phyloP scores from a whole-genome alignment of 441 rosid species.

The Gossypium aridum region DNA sequence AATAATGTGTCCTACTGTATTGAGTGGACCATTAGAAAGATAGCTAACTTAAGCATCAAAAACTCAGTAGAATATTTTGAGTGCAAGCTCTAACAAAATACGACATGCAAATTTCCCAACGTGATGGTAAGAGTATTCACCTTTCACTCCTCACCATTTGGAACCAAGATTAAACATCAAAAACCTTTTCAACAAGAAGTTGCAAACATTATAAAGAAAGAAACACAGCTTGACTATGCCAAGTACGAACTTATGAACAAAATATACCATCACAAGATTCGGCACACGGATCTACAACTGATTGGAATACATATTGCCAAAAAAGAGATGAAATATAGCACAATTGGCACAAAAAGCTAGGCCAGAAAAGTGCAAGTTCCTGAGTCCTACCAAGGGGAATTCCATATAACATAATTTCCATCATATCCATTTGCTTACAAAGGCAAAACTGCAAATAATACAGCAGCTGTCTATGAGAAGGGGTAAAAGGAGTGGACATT shows the following conservation, averaged over 20 bases:
- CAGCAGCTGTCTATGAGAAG: not conserved
- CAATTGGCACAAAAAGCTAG: not conserved
- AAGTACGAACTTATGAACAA: not conserved
- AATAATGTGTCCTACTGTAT: not conserved
- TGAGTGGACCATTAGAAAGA: not conserved
- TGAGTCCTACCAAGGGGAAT: not conserved
- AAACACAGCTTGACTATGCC: not conserved
- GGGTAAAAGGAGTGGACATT: not conserved
- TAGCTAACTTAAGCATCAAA: not conserved
- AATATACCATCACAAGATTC: not conserved
- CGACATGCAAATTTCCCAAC: not conserved
- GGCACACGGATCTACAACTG: not conserved
- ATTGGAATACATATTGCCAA: not conserved
- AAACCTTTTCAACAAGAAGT: not conserved
- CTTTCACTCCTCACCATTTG: constrained; percentile 2
- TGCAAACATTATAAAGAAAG: not conserved
- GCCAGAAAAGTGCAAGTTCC: not conserved
- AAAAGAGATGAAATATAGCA: not conserved
- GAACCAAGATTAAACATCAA: not conserved
- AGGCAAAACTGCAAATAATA: not conserved
- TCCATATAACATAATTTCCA: not conserved
- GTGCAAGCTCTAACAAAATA: not conserved
- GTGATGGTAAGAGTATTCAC: not conserved
- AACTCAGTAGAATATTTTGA: not conserved
- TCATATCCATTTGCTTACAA: not conserved